Conservation (phyloP, 306 rosid species). For the Boehmeria nivea region DNA sequence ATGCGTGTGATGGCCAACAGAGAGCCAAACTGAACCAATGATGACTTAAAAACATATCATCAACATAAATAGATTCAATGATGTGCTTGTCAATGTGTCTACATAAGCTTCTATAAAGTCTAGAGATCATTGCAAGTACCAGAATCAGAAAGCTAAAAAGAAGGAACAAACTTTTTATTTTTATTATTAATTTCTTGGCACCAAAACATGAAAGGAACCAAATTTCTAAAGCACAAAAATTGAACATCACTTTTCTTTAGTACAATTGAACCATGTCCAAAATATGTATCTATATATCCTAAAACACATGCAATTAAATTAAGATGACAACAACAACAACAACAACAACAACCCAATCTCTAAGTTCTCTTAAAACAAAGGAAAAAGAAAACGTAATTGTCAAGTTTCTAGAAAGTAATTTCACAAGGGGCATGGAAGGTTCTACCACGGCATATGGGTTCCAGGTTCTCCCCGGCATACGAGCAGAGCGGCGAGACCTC, state of each 20-base stretch:
- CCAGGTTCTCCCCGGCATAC: constrained; percentile 90
- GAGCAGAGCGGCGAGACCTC: constrained; percentile 96
- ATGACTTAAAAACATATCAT: no score
- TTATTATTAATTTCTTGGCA: not conserved
- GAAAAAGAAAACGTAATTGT: no score
- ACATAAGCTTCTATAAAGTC: no score
- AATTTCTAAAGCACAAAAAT: not conserved
- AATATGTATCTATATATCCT: no score
- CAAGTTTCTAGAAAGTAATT: constrained; percentile 53
- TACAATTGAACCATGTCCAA: no score
- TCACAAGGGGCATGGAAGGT: constrained; percentile 98
- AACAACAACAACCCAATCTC: not conserved
- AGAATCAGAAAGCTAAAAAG: not conserved
- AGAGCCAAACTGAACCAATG: no score
- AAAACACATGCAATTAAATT: no score
- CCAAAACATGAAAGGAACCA: not conserved
- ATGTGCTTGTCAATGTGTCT: no score
- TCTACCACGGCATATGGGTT: constrained; percentile 92
- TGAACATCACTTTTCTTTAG: not conserved
- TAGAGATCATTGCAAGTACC: no score
- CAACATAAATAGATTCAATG: no score
- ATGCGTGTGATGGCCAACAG: no score
- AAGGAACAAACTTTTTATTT: not conserved
- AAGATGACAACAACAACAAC: not conserved
- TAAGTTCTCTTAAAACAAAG: not conserved